Evolutionary conservation across 2,329 filamentous ascomycete genomes (phyloP).

Genomic region (Ilyonectria mors-panacis): DNA sequence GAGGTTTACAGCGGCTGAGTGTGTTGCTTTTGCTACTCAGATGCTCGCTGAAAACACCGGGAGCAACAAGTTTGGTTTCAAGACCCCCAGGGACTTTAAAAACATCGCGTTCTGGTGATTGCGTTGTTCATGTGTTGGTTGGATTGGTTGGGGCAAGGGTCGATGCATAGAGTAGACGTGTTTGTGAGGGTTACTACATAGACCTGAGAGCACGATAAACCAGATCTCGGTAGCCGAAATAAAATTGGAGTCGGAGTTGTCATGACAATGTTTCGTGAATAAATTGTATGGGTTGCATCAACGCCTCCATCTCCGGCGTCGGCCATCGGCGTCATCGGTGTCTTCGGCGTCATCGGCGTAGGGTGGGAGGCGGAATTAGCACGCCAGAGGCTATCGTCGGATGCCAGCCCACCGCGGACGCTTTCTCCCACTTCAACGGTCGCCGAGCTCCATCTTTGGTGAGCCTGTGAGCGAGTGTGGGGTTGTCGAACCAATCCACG

Average conservation of each 20-base stretch:
- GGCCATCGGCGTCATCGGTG: constrained; percentile 17
- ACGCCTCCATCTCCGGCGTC: constrained; percentile 26
- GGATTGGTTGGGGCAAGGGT: not conserved
- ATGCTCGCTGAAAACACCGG: constrained; percentile 22
- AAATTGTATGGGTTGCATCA: constrained; percentile 7
- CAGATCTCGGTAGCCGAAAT: not conserved
- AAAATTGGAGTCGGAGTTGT: not conserved
- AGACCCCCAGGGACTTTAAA: constrained; percentile 44
- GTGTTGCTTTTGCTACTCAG: constrained; percentile 29
- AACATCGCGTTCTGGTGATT: constrained; percentile 51
- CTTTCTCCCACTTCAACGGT: constrained; percentile 15
- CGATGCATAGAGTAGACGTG: not conserved
- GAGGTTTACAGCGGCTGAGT: constrained; percentile 41
- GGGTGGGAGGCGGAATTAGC: constrained; percentile 27
- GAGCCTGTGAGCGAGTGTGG: constrained; percentile 9
- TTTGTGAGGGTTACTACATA: not conserved
- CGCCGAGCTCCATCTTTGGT: constrained; percentile 2
- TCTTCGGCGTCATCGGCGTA: constrained; percentile 16
- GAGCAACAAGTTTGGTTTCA: constrained; percentile 35
- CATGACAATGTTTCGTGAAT: not conserved
- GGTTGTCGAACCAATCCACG: constrained; percentile 41
- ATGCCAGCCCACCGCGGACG: not conserved
- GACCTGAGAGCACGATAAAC: not conserved
- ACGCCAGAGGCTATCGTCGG: constrained; percentile 13
- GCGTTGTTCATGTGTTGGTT: not conserved